phyloP scores from a whole-genome alignment of 257 asterid genomes.

The Plantago major region DNA sequence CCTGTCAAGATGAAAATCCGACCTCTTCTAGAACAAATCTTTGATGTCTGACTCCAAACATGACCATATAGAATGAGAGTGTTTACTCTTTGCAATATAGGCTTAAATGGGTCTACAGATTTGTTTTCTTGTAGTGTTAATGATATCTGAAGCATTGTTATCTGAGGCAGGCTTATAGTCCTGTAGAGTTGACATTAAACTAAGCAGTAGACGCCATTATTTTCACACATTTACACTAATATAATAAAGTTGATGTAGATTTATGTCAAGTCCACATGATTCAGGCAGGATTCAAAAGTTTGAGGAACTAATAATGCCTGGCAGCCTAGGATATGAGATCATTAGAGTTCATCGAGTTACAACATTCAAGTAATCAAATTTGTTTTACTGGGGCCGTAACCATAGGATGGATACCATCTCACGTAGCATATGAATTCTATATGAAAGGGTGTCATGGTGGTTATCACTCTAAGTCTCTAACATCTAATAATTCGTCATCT shows the following conservation, averaged over 20 bases:
- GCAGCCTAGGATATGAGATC: too few species aligned
- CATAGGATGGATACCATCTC: too few species aligned
- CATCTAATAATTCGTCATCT: too few species aligned
- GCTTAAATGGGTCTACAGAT: not conserved
- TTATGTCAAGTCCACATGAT: not conserved
- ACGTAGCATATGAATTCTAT: too few species aligned
- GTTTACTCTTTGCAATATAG: too few species aligned
- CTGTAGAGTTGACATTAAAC: not conserved
- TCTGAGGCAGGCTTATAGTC: not conserved
- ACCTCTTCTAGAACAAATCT: not conserved
- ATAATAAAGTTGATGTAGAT: not conserved
- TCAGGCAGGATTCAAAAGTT: not conserved
- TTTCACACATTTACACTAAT: not conserved
- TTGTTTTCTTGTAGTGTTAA: constrained; percentile 2
- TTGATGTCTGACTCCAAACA: not conserved
- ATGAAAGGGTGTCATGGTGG: too few species aligned
- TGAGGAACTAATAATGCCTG: too few species aligned
- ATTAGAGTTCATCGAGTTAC: too few species aligned
- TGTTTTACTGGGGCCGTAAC: too few species aligned
- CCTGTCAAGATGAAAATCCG: constrained; percentile 2
- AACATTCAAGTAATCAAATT: too few species aligned
- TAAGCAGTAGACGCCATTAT: not conserved
- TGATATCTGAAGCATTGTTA: not conserved
- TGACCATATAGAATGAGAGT: not conserved
- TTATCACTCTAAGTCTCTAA: too few species aligned